A percentile compares a stretch with the other conserved stretches of the same genome.
Conservation (phyloP, 1,284 basidiomycete genomes). For the Papiliotrema terrestris region DNA sequence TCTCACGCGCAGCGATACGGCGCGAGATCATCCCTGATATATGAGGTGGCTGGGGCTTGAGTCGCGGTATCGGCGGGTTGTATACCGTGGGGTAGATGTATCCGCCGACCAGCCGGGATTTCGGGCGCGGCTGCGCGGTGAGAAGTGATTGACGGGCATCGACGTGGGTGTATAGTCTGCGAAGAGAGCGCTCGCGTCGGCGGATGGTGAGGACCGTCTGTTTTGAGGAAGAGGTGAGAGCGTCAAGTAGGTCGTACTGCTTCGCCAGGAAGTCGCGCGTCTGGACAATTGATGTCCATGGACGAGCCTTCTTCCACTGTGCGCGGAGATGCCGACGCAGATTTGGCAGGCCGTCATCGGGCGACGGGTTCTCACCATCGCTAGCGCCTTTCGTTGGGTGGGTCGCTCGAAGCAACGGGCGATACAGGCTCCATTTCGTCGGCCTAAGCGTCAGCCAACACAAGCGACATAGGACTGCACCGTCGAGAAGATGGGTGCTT, state of each 20-base stretch:
- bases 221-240: neutral
- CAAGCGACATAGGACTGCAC: too few species aligned
- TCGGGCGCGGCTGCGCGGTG: neutral
- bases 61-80: slow-evolving; percentile 66
- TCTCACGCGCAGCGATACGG: slow-evolving; percentile 56
- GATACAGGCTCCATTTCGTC: slow-evolving; percentile 69
- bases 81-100: slow-evolving; percentile 60
- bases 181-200: neutral
- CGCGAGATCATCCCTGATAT: slow-evolving; percentile 66
- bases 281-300: slow-evolving; percentile 12
- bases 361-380: slow-evolving; percentile 13
- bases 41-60: slow-evolving; percentile 68
- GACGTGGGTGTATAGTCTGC: neutral
- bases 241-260: slow-evolving; percentile 22
- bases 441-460: slow-evolving; percentile 49
- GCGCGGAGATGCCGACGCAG: slow-evolving; percentile 6
- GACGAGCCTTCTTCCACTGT: slow-evolving; percentile 20
- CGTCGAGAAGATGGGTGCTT: too few species aligned
- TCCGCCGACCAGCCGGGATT: slow-evolving; percentile 64
- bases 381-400: neutral
- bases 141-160: neutral
- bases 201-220: neutral
- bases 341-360: slow-evolving; percentile 28
- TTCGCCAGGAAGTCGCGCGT: slow-evolving; percentile 18
- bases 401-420: slow-evolving; percentile 61